phyloP scores from a whole-genome alignment of 257 asterid genomes.

The Gynochthodes officinalis region DNA sequence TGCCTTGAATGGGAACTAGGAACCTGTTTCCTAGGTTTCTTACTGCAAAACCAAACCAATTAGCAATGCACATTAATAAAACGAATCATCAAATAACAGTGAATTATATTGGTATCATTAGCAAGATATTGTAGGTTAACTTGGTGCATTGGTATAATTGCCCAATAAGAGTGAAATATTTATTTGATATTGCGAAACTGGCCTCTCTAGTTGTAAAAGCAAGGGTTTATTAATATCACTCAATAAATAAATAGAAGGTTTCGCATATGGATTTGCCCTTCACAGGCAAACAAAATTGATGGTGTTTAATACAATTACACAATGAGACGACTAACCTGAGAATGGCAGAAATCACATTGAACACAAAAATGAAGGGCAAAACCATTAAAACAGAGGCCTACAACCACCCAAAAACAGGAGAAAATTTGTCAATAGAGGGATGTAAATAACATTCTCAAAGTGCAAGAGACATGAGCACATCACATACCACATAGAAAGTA shows the following conservation, averaged over 20 bases:
- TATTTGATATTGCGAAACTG: background rate
- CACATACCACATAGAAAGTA: slow-evolving; percentile 33
- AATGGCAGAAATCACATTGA: slow-evolving; percentile 22
- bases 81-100: background rate
- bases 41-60: slow-evolving; percentile 22
- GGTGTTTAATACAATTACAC: background rate
- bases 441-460: background rate
- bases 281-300: background rate
- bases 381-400: slow-evolving; percentile 38
- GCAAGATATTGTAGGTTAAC: background rate
- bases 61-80: background rate
- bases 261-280: background rate
- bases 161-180: background rate
- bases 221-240: background rate
- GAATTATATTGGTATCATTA: background rate
- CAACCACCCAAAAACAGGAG: background rate
- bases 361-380: slow-evolving; percentile 30
- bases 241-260: background rate
- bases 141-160: too few species aligned
- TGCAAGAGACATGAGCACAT: background rate
- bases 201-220: background rate
- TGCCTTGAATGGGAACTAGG: slow-evolving; percentile 30
- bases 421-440: background rate
- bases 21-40: slow-evolving; percentile 34
- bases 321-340: slow-evolving; percentile 25